Base-by-base conservation (phyloP, 768 basidiomycete species). In the Candolleomyces efflorescens region DNA sequence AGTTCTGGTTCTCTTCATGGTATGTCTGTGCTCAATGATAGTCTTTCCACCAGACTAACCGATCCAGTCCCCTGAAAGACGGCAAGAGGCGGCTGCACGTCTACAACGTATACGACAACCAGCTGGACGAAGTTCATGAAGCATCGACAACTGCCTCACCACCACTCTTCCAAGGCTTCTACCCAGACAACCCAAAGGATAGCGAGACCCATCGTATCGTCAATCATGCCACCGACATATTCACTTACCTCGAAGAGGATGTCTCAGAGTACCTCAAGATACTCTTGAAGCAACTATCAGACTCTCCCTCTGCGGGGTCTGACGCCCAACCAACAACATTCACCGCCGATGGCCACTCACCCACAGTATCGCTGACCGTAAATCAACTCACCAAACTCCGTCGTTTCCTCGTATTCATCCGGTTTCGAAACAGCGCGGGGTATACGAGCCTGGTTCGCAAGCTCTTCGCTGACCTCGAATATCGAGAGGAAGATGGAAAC, bases 381-480 rank as follows among this genome's bases (percentile, higher is more conserved):
- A 66, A 71, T 47, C 66, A 66, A 9, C 60, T 59, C 15, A 74
- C 78, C 39, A 65, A 65, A n/a, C 60, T 85, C 1, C 73, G 78
- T 10, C 78, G 76, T 58, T 85, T 79, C 63, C 74, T 84, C 45
- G 69, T 78, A 11, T 84, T 85, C 60, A 68, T 85, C 0, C 77
- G 83, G n/a, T 85, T 82, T 59, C 72, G 84, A 13, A 85, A 85
- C 58, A 78, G 81, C 61, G 67, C 69, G 9, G 74, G 73, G 12
- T 85, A 83, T 60, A 62, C 65, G 17, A 44, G 23, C 17, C 17
- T 58, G 18, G 41, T 58, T 10, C 41, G 22, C 65, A 76, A 46
- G 75, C 75, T 11, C 69, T 22, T 72, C 71, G 12, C 61, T 72
- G 18, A 53, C 12, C 55, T 64, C 15, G 62, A 67, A 9, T 61